Conservation (phyloP, 805 yeast species). For the Yarrowia deformans region DNA sequence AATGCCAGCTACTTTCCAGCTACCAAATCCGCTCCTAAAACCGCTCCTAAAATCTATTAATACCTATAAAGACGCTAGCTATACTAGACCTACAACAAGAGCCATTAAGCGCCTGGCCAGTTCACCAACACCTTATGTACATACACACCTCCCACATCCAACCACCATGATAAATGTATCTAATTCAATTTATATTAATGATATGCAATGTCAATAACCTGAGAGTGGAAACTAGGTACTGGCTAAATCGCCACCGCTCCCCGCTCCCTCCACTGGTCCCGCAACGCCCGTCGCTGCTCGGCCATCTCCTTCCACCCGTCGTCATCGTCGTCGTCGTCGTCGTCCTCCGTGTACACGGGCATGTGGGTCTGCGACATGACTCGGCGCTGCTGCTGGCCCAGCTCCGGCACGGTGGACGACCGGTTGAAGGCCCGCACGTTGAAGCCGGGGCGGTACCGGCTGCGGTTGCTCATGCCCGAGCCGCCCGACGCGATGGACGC, state of each 20-base stretch:
- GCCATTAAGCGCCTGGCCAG: no score
- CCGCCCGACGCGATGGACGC: conserved; percentile 21
- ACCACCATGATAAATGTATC: background rate
- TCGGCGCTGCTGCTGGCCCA: conserved; percentile 17
- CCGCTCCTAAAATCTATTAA: no score
- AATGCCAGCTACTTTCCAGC: no score
- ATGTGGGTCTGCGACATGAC: conserved; percentile 25
- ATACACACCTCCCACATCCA: no score
- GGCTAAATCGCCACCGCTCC: conserved; percentile 2
- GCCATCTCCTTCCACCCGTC: conserved; percentile 37
- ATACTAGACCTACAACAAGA: no score
- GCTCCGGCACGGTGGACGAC: conserved; percentile 20
- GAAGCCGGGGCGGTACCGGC: conserved; percentile 32
- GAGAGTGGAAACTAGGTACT: background rate
- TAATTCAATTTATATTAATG: conserved; percentile 24
- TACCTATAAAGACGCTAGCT: no score
- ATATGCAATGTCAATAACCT: conserved; percentile 32
- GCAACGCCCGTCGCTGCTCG: conserved; percentile 25
- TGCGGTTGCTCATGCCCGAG: conserved; percentile 27
- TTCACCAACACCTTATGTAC: no score
- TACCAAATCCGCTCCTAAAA: no score
- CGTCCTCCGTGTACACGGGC: conserved; percentile 34
- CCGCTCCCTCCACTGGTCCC: conserved; percentile 30
- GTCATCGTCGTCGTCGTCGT: conserved; percentile 41
- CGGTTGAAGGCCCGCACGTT: conserved; percentile 22